phyloP scores from a whole-genome alignment of 768 basidiomycete species.

The Panus rudis region DNA sequence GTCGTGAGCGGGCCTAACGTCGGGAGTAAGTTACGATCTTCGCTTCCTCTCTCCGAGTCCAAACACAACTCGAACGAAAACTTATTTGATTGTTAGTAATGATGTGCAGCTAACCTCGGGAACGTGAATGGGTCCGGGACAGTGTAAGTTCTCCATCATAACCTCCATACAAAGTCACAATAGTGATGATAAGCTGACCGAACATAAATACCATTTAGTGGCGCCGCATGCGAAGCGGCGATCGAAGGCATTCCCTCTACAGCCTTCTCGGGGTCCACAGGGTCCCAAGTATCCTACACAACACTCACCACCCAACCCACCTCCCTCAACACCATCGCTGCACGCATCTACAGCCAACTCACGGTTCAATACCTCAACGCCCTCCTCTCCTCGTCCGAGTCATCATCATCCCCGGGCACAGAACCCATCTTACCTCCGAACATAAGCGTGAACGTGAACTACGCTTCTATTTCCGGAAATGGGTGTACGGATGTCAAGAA shows the following conservation, averaged over 20 bases:
- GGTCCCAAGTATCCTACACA: constrained; percentile 22
- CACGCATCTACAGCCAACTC: constrained; percentile 16
- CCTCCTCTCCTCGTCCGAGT: constrained; percentile 13
- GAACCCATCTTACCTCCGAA: constrained; percentile 34
- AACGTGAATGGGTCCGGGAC: constrained; percentile 16
- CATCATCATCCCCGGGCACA: too few species aligned
- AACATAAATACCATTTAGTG: constrained; percentile 7
- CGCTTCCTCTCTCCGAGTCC: too few species aligned
- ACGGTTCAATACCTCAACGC: constrained; percentile 13
- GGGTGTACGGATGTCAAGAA: constrained; percentile 30
- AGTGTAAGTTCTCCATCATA: constrained; percentile 10
- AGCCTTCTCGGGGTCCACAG: constrained; percentile 24
- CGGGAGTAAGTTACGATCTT: constrained; percentile 14
- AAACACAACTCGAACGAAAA: background rate
- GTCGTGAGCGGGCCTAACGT: constrained; percentile 33
- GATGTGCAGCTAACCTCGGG: constrained; percentile 10
- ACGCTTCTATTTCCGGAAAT: constrained; percentile 23
- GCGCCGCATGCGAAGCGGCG: constrained; percentile 22
- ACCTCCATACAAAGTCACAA: background rate
- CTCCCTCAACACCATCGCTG: constrained; percentile 10
- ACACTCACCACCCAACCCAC: constrained; percentile 16
- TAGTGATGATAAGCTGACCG: too few species aligned
- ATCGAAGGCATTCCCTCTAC: constrained; percentile 22
- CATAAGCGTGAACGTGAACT: constrained; percentile 46
- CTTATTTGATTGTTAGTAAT: background rate